phyloP scores from a whole-genome alignment of 2,329 filamentous ascomycete species.

The Penicillium glabrum region DNA sequence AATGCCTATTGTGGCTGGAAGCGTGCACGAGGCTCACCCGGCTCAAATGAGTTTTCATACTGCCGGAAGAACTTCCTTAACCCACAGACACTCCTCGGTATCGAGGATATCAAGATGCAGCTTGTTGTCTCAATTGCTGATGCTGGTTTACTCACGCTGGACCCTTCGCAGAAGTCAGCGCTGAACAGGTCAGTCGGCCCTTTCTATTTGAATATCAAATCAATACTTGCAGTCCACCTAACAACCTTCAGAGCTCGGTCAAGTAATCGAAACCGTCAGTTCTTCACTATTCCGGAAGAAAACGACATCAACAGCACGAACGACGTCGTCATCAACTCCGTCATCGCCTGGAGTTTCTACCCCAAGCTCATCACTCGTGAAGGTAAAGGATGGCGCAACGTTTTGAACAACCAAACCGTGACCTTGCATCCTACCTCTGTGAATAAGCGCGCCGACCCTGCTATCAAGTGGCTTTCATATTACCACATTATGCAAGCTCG shows the following conservation, averaged over 20 bases:
- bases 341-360: slow-evolving; percentile 94
- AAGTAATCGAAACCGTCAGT: slow-evolving; percentile 66
- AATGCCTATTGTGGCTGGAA: slow-evolving; percentile 93
- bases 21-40: slow-evolving; percentile 69
- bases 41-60: slow-evolving; percentile 78
- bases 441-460: slow-evolving; percentile 63
- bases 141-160: slow-evolving; percentile 76
- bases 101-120: slow-evolving; percentile 94
- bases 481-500: slow-evolving; percentile 96
- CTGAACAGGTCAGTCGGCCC: slow-evolving; percentile 58
- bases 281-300: slow-evolving; percentile 77
- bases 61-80: slow-evolving; percentile 94
- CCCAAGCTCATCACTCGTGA: slow-evolving; percentile 86
- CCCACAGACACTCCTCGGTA: slow-evolving; percentile 82
- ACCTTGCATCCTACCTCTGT: slow-evolving; percentile 85
- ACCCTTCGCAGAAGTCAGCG: slow-evolving; percentile 67
- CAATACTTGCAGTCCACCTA: neutral
- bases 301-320: slow-evolving; percentile 77
- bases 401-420: slow-evolving; percentile 89
- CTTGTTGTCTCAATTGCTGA: slow-evolving; percentile 82
- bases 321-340: slow-evolving; percentile 73
- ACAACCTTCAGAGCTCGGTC: slow-evolving; percentile 54
- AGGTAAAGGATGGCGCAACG: slow-evolving; percentile 82
- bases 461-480: slow-evolving; percentile 81
- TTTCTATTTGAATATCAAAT: neutral